Conservation (phyloP, 108 stramenopile genomes). For the Nannochloropsis salina region DNA sequence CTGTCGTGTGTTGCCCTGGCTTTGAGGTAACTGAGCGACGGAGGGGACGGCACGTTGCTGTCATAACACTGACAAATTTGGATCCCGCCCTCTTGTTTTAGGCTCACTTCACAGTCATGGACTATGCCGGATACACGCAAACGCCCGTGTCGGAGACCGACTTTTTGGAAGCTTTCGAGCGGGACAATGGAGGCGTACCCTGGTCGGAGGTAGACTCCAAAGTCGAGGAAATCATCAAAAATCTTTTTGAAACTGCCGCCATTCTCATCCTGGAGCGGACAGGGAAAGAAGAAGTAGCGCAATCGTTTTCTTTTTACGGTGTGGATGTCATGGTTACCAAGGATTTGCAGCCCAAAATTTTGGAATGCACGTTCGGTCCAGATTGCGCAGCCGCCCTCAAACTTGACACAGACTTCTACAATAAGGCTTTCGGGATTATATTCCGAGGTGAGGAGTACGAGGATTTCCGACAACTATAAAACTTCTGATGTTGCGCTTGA, state of each 20-base stretch:
- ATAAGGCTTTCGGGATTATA: neutral
- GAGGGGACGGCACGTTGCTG: no score
- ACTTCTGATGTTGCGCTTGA: neutral
- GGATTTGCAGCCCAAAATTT: neutral
- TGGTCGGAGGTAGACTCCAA: neutral
- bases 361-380: neutral
- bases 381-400: neutral
- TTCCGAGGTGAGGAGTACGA: neutral
- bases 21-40: no score
- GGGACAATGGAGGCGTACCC: conserved; percentile 4
- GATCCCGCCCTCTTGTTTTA: neutral
- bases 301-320: neutral
- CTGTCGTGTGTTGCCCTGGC: no score
- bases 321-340: neutral
- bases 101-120: conserved; percentile 6
- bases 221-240: neutral
- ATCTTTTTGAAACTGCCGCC: neutral
- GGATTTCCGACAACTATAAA: neutral
- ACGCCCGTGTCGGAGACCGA: neutral
- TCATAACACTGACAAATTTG: no score
- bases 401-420: neutral
- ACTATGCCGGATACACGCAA: neutral
- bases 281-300: neutral
- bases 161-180: neutral
- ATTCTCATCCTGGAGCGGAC: neutral